Evolutionary conservation across 305 asterid species (phyloP), one percentile per base, ranked within the genome.

Genomic region (Solanum aculeatissimum): DNA sequence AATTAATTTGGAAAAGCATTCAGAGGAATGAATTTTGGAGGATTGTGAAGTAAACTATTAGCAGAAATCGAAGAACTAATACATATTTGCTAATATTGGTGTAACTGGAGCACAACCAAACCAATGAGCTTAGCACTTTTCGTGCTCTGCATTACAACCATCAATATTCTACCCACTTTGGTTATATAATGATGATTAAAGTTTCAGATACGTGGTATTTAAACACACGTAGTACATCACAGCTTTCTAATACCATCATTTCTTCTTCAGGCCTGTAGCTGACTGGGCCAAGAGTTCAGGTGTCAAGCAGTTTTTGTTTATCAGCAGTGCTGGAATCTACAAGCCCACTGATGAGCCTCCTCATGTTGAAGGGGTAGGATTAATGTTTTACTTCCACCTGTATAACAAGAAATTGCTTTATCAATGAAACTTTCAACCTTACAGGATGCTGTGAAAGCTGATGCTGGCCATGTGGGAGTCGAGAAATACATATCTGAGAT

Each of bases 291-390:
- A 95, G 92, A 92, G 93, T 85, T 71, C 85, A 62, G 97, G 98
- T 4, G 94, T 75, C 42, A 90, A 92, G 91, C 99, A 97, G 49
- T 94, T 97, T 87, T 83, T 97, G 85, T 97, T 93, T 88, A 93
- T 97, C 88, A 97, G 99, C 86, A 95, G 98, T 70, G 99, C 98
- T 12, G 98, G 99, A 86, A 97, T 95, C 75, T 97, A 95, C 94
- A 94, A 94, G 92, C 88, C 93, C 75, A 92, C 98, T 19, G 97
- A 95, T 25, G 98, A 97, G 84, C 98, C 92, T 83, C 99, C 98
- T 83, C 99, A 97, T 83, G 88, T 97, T 81, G 98, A 97, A 95
- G 98, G 99, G 98, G 99, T 94, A 93, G 21, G 83, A 79, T 54
- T 78, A 79, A 1, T 53, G 80, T 53, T 77, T 32, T 55, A 23